phyloP scores from a whole-genome alignment of 768 basidiomycete genomes.

The Russula brevipes region DNA sequence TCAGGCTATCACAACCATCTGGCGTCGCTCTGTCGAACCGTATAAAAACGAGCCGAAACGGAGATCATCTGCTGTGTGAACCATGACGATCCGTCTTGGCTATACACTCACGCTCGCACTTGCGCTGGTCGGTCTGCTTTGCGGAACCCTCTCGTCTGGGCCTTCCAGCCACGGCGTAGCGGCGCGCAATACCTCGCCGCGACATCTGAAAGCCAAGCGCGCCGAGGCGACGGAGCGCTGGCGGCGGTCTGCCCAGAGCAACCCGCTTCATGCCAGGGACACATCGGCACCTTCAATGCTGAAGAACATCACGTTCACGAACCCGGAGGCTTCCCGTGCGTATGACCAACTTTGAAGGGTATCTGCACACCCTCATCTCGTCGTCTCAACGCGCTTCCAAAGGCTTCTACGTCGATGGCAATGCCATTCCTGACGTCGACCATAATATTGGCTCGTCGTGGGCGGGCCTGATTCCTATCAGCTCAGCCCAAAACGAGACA shows the following conservation, averaged over 20 bases:
- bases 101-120: neutral
- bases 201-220: conserved; percentile 3
- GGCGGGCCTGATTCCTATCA: conserved; percentile 71
- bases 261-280: neutral
- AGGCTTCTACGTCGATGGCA: conserved; percentile 64
- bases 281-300: conserved; percentile 26
- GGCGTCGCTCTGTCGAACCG: no score
- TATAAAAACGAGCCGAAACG: no score
- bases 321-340: conserved; percentile 60
- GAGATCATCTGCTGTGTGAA: neutral
- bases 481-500: conserved; percentile 52
- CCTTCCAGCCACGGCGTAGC: neutral
- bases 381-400: conserved; percentile 31
- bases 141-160: neutral
- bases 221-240: conserved; percentile 6
- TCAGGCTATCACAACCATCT: no score
- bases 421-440: conserved; percentile 57
- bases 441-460: conserved; percentile 74
- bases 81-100: neutral
- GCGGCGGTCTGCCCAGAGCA: conserved; percentile 9
- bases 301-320: conserved; percentile 68
- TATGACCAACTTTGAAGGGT: neutral
- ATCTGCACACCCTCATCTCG: neutral
- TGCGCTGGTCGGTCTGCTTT: conserved; percentile 1
- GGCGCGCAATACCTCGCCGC: neutral